phyloP scores from a whole-genome alignment of 169 alveolate genomes.

The Eimeria tenella region DNA sequence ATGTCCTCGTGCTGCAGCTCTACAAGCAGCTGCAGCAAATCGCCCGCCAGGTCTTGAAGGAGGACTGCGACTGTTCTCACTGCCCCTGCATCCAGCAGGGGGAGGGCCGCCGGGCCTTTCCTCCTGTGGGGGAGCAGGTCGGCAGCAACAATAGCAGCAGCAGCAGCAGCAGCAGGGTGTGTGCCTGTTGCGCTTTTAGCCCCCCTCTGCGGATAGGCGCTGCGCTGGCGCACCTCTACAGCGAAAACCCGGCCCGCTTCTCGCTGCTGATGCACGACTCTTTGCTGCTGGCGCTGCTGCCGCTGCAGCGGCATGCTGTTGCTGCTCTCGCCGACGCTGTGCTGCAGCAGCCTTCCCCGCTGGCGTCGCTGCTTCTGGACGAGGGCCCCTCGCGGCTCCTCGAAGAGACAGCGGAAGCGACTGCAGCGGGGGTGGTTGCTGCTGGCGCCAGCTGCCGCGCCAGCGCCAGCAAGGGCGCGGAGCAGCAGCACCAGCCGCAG shows the following conservation, averaged over 20 bases:
- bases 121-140: not conserved
- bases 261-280: constrained; percentile 57
- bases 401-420: constrained; percentile 31
- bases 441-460: constrained; percentile 13
- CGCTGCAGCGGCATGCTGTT: constrained; percentile 64
- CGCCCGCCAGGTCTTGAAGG: constrained; percentile 2
- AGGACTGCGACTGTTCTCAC: constrained; percentile 30
- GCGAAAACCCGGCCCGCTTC: constrained; percentile 44
- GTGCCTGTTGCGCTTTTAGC: constrained; percentile 49
- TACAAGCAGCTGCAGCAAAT: constrained; percentile 39
- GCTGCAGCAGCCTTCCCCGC: constrained; percentile 51
- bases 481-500: constrained; percentile 35
- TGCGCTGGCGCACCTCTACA: constrained; percentile 48
- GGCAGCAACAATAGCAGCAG: constrained; percentile 1
- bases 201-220: constrained; percentile 40
- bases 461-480: constrained; percentile 26
- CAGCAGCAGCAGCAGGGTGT: constrained; percentile 34
- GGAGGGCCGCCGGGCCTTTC: not conserved
- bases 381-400: constrained; percentile 45
- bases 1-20: constrained; percentile 47
- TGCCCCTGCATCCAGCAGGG: constrained; percentile 10
- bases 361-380: not conserved
- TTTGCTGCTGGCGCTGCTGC: constrained; percentile 64
- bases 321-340: constrained; percentile 68
- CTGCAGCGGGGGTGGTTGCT: constrained; percentile 51